These are phyloP conservation scores for Hibiscus trionum DNA, from an alignment of 345 rosid genomes.

Conservation along the genomic window DNA sequence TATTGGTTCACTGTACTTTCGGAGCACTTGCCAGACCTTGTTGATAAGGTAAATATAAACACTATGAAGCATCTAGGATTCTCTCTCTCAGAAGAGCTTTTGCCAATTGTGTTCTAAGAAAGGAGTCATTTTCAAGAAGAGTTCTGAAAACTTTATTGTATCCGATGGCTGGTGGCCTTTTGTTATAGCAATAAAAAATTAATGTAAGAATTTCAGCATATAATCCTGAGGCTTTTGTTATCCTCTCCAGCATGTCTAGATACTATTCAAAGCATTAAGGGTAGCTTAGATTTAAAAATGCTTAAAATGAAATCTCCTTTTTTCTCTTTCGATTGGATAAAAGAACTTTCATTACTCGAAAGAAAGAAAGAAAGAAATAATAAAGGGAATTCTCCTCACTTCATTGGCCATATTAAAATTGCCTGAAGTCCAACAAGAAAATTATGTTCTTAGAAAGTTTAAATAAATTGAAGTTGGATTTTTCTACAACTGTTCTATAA, in stretches of 20 bases:
- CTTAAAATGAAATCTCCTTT: background rate
- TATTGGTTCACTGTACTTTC: slow-evolving; percentile 95
- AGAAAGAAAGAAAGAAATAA: background rate
- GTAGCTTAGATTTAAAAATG: background rate
- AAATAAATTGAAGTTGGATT: background rate
- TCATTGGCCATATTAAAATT: background rate
- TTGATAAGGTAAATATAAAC: slow-evolving; percentile 60
- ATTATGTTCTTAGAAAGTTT: background rate
- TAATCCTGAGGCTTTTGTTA: slow-evolving; percentile 14
- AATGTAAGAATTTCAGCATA: background rate
- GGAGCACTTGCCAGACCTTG: slow-evolving; percentile 93
- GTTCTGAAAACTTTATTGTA: background rate
- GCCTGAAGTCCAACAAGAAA: background rate
- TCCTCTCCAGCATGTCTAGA: background rate
- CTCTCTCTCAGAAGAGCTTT: background rate
- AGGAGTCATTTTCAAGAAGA: background rate
- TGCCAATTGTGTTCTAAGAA: background rate
- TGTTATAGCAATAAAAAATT: background rate
- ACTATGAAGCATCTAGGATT: background rate
- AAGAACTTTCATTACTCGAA: background rate
- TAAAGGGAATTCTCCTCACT: background rate
- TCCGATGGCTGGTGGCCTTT: too few relatives aligned
- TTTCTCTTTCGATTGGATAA: background rate
- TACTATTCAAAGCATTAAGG: background rate
- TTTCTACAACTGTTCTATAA: background rate